These are phyloP conservation scores for Aspergillus fructus DNA, from an alignment of 2,329 filamentous ascomycete genomes.

Conservation along the genomic window DNA sequence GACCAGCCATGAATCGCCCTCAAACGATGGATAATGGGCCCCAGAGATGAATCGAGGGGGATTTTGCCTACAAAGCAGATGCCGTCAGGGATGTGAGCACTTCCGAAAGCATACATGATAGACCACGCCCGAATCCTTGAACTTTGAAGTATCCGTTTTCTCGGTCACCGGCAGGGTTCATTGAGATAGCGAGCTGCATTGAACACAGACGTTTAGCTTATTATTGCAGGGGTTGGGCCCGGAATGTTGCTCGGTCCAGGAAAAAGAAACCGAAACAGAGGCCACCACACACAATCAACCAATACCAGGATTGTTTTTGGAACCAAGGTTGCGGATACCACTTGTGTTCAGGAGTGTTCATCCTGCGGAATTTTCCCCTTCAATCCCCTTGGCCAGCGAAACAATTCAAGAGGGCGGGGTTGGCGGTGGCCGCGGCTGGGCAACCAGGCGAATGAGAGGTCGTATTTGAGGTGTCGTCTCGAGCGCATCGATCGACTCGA, in stretches of 20 bases:
- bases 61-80: background rate
- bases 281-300: background rate
- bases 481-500: conserved; percentile 7
- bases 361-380: conserved; percentile 1
- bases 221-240: background rate
- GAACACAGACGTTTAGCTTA: background rate
- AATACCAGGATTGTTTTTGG: conserved; percentile 3
- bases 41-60: background rate
- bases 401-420: conserved; percentile 1
- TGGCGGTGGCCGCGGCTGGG: conserved; percentile 6
- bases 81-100: background rate
- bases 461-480: conserved; percentile 11
- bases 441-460: conserved; percentile 15
- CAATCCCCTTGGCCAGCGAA: background rate
- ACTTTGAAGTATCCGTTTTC: background rate
- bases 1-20: background rate
- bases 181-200: background rate
- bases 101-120: background rate
- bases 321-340: background rate
- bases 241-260: background rate
- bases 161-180: background rate
- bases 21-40: background rate
- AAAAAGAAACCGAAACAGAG: conserved; percentile 1
- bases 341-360: background rate
- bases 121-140: background rate